Base-by-base conservation (phyloP, 208 protist species). In the Crithidia brevicula region DNA sequence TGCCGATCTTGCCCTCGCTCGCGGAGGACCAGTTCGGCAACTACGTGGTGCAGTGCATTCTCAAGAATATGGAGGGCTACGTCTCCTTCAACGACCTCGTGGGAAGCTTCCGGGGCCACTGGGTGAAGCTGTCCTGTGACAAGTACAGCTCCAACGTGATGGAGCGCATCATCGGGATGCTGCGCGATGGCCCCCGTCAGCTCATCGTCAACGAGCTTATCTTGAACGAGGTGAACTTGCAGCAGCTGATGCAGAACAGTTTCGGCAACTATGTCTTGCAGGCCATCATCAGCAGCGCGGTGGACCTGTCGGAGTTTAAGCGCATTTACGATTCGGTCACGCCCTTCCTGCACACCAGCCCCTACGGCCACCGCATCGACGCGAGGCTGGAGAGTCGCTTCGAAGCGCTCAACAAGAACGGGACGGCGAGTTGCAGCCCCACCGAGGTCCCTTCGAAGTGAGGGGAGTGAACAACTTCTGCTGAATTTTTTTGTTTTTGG, bases 61-160 rank as follows among this genome's bases (percentile, higher is more conserved):
- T 97, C 18, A 72, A 94, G 64, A 81, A 95, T 67, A 78, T 78
- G 61, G 80, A 91, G 11, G 61, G 61, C 38, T 59, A 40, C 47
- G 66, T 77, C n/a, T 63, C 81, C 0, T 13, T 84, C 7, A 58
- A 71, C 3, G 77, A 83, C 13, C 58, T 89, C 13, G 79, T 77
- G 30, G 58, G 49, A 16, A 77, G 71, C 45, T 92, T 92, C 70
- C 63, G 72, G 16, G 77, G 77, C 2, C 79, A 91, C 66, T 92
- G 80, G 80, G 69, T 92, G 50, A 36, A 64, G 47, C 77, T 94
- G 25, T 89, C 83, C 20, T 85, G 83, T 50, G 86, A 97, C 67
- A 95, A 97, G 77, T 97, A 83, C 72, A 91, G 84, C 36, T 94
- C 88, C 33, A 97, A 97, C 70, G 92, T 95, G 60, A 85, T 97